Base-by-base conservation (phyloP, 1,284 basidiomycete genomes). In the Rhizoctonia solani region DNA sequence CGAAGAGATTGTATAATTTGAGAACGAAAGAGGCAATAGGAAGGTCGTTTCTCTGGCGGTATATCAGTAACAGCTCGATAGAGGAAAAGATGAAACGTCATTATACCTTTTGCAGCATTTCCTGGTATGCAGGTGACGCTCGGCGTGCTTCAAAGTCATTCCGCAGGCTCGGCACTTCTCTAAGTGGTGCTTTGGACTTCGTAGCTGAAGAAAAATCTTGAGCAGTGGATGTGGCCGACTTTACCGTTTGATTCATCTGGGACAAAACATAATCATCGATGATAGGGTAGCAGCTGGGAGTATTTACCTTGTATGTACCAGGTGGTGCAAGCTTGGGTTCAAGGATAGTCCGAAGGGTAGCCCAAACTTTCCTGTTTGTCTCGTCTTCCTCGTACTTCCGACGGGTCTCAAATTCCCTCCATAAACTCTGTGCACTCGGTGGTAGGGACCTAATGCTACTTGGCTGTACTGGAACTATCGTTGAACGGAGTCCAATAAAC, bases 11-110 rank as follows among this genome's bases (percentile, higher is more conserved):
- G 80, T 21, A 93, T 79, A 61, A 99, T 97, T 52, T 86, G 78
- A 3, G 89, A 76, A 30, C 93, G 86, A 78, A 93, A 95, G 16
- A 83, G 11, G 95, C 92, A 73, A 99, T 99, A 0, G 97, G 97
- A 1, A 99, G 81, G 11, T 77, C 79, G 67, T 90, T 87, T 44
- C 95, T 86, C 74, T 91, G 87, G 14, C n/a, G 3, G 23, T 25
- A n/a, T 49, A 11, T 74, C 72, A 87, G 92, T 69, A 30, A 69
- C 14, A 55, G 50, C 53, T 54, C 34, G 73, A 72, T 75, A 66
- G 47, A 47, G 47, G 29, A 46, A 47, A 5, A 47, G 27, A 52
- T 13, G 25, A 21, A 68, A 16, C 41, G 59, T 19, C 25, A 50
- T 39, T 23, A 44, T 44, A 32, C 32, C 25, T 54, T 39, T 27